phyloP scores from a whole-genome alignment of 352 stramenopile species.

The Phytophthora cryptogea region DNA sequence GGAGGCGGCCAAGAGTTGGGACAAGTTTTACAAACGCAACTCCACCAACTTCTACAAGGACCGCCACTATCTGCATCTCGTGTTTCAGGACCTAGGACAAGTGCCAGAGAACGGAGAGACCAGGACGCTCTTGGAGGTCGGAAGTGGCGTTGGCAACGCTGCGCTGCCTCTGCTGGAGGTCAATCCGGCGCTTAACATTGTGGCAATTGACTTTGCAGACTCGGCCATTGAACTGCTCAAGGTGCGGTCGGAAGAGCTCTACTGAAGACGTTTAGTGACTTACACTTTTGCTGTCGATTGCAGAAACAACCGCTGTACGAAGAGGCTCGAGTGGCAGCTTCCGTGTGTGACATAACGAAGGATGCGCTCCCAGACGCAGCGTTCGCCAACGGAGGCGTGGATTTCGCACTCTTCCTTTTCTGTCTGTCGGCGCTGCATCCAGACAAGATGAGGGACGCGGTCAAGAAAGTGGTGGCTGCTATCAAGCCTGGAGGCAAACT shows the following conservation, averaged over 20 bases:
- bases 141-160: constrained; percentile 95
- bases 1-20: constrained; percentile 89
- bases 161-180: constrained; percentile 94
- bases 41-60: constrained; percentile 96
- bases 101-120: constrained; percentile 48
- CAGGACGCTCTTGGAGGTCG: constrained; percentile 92
- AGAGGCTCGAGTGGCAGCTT: constrained; percentile 60
- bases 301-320: constrained; percentile 88
- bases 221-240: constrained; percentile 92
- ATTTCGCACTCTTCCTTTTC: constrained; percentile 87
- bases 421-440: constrained; percentile 93
- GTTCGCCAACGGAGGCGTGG: constrained; percentile 65
- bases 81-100: constrained; percentile 88
- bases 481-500: constrained; percentile 81
- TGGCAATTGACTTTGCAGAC: constrained; percentile 94
- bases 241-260: constrained; percentile 34
- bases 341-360: constrained; percentile 87
- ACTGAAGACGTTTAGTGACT: background rate
- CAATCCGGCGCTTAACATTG: constrained; percentile 83
- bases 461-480: constrained; percentile 86
- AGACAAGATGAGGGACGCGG: constrained; percentile 83
- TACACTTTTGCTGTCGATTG: background rate
- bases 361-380: constrained; percentile 63
- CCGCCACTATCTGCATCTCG: constrained; percentile 93
- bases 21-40: constrained; percentile 95